Evolutionary conservation across 2,329 filamentous ascomycete species (phyloP), one percentile per base, ranked within the genome.

Genomic region (Pseudogymnoascus sp.): DNA sequence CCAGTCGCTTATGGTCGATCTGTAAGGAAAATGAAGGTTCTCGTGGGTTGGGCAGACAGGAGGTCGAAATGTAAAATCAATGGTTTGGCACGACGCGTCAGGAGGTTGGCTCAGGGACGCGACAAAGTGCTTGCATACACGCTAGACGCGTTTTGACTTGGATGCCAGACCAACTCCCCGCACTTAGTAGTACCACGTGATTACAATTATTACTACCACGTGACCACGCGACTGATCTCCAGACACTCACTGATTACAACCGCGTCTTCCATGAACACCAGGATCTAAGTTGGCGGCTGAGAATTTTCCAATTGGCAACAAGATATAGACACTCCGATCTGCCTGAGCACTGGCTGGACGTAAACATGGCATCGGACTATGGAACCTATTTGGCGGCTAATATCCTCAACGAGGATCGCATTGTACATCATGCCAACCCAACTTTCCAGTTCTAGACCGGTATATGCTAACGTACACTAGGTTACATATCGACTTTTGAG

Each of bases 401-500:
- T 60, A 72, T 74, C 12, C 66, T 74, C 63, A 73, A 68, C 21
- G 73, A 74, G 62, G 70, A 73, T 40, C 71, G 69, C 68, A 65
- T 71, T 12, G 73, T 74, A 68, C 53, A 68, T 63, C 33, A 25
- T 21, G 11, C 31, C 50, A 35, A 33, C 23, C 14, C 18, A 28
- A 33, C 59, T 7, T 64, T 33, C 61, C 44, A 16, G 31, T 11
- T 42, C 3, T 35, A 44, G 18, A 25, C 25, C 14, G 4, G 12
- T 64, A 28, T 37, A 31, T 37, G 31, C 64, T 64, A 64, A 66
- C 47, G 64, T n/a, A 40, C 23, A 23, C 65, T 70, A 96, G 92
- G 82, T 96, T 70, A 96, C 90, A 60, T 97, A 97, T 78, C 88
- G 92, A 60, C 80, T 88, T 59, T 77, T 99, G 66, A 94, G 92